Evolutionary conservation across 2,329 filamentous ascomycete species (phyloP), one percentile per base, ranked within the genome.

Genomic region (Fusarium neocosmosporiellum): DNA sequence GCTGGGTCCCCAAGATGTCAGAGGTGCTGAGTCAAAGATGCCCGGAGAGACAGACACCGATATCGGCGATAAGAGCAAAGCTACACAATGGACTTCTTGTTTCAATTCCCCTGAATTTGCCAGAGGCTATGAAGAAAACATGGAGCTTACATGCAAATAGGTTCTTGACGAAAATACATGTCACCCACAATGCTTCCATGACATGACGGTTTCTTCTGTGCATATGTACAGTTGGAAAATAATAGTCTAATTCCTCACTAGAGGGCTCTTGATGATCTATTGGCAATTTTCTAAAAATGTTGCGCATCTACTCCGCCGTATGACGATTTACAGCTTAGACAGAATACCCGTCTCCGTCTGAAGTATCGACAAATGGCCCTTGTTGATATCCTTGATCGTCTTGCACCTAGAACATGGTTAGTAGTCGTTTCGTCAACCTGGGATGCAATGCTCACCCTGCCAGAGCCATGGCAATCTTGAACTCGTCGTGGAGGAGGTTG

Each of bases 351-450:
- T 65, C n/a, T 36, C 50, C 27, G 63, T 61, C 27, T 69, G 48
- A 11, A 69, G 58, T n/a, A 59, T 59, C 16, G 70, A 63, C 13
- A 73, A 33, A 43, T 69, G 69, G 4, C 59, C 55, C 36, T 63
- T 66, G 18, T 61, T 69, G 13, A 73, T 71, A 7, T 73, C 69
- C 7, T 48, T 46, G 10, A 73, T 43, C 2, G 46, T 71, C n/a
- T 67, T 57, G 13, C 60, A 65, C 13, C 70, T 72, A 16, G 3
- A 33, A 3, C 16, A 13, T n/a, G 8, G 11, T 57, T 2, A 57
- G 54, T 27, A 9, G 10, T 9, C 3, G 1, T 27, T 4, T 57
- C 34, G 11, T 29, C 14, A 37, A 37, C 22, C 6, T 36, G 11
- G 16, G 9, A 7, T 39, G 18, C 8, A 10, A 7, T 10, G 8